Evolutionary conservation across 257 asterid species (phyloP), one percentile per base, ranked within the genome.

Genomic region (Salvia rosmarinus): DNA sequence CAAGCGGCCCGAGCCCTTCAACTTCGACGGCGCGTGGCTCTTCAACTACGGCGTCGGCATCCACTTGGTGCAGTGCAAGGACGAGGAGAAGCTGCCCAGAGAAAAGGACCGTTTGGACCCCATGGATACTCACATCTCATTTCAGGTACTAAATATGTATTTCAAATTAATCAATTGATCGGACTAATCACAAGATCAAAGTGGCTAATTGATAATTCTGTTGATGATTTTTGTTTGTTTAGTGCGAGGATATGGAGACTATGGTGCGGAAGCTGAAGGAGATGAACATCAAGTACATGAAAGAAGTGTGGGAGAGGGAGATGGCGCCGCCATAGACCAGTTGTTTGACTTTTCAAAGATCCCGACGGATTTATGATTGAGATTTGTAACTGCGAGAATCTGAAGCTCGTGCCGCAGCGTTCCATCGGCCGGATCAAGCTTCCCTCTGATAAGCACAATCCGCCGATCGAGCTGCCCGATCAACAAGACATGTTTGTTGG

Each of bases 351-450:
- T 65, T 89, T 91, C 81, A 82, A 86, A 16, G 95, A 91, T 9
- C 93, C 95, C 0, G 95, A 91, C 74, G 96, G 96, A 7, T 86
- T 83, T 65, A 89, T 91, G 97, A 80, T 91, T 0, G 97, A 91
- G 74, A 91, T 89, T 1, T 91, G 95, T 69, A 89, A 91, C 73
- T 91, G 96, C 20, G 95, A 91, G 78, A 82, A 84, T 66, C 13
- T 88, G 61, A 85, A 82, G 70, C 82, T 90, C 0, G 85, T 85
- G 37, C 93, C 91, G 49, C 91, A 82, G 5, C 43, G 71, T 8
- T 85, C 95, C 0, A 23, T 80, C 0, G 86, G 78, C 4, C 72
- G 77, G 12, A 88, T 90, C 1, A 90, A 82, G 79, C 81, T 90
- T 9, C 96, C 89, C 0, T 80, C 64, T 5, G 79, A 77, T 43